Evolutionary conservation across 2,329 filamentous ascomycete species (phyloP).

Genomic region (Talaromyces sp.): DNA sequence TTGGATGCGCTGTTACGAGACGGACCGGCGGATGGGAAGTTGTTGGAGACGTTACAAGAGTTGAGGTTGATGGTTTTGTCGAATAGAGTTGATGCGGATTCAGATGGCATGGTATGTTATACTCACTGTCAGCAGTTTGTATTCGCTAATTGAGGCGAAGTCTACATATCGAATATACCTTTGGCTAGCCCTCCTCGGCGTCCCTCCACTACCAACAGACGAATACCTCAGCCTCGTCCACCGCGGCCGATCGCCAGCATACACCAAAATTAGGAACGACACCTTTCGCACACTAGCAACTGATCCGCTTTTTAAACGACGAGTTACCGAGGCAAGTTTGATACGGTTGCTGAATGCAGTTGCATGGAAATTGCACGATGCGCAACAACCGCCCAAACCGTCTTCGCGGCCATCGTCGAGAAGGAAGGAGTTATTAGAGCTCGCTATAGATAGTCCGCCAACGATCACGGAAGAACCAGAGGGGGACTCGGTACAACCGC

Average conservation of each 20-base stretch:
- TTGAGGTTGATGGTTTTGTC: slow-evolving; percentile 49
- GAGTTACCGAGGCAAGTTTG: slow-evolving; percentile 90
- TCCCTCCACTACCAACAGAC: slow-evolving; percentile 78
- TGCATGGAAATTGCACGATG: slow-evolving; percentile 88
- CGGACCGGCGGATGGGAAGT: slow-evolving; percentile 69
- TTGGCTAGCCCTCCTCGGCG: slow-evolving; percentile 90
- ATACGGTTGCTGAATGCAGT: slow-evolving; percentile 93
- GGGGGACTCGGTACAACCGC: slow-evolving; percentile 42
- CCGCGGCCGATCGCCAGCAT: slow-evolving; percentile 87
- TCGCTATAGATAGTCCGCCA: slow-evolving; percentile 36
- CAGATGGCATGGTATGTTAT: slow-evolving; percentile 50
- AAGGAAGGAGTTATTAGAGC: slow-evolving; percentile 45
- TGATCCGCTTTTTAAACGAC: slow-evolving; percentile 91
- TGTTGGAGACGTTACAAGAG: slow-evolving; percentile 43
- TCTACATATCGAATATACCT: slow-evolving; percentile 91
- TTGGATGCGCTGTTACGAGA: slow-evolving; percentile 76
- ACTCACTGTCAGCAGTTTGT: not conserved
- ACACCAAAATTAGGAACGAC: slow-evolving; percentile 97
- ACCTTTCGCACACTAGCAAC: slow-evolving; percentile 95
- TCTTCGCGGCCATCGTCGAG: slow-evolving; percentile 40
- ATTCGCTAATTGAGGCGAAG: slow-evolving; percentile 44
- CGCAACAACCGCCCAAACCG: slow-evolving; percentile 47
- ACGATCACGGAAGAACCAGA: slow-evolving; percentile 40
- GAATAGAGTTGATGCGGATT: slow-evolving; percentile 49
- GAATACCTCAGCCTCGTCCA: slow-evolving; percentile 87